A percentile compares a stretch with the other conserved stretches of the same genome.
Conservation (phyloP, 768 basidiomycete genomes). For the Tricholoma hemisulphureum region DNA sequence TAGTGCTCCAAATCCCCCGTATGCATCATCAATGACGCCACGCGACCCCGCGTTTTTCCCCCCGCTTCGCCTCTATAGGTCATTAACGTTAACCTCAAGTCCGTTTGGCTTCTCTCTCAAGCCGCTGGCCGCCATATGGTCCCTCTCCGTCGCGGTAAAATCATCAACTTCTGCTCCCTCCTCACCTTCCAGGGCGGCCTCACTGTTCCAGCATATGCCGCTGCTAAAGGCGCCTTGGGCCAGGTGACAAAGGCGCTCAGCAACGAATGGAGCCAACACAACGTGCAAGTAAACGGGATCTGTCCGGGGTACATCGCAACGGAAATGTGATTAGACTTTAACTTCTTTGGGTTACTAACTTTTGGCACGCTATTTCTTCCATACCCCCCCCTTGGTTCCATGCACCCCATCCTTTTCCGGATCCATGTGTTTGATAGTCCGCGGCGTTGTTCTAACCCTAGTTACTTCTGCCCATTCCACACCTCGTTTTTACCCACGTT, state of each 20-base stretch:
- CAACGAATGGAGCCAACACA: conserved; percentile 90
- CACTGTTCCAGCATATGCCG: conserved; percentile 88
- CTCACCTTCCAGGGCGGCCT: conserved; percentile 60
- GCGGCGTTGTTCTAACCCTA: background rate
- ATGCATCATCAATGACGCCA: conserved; percentile 10
- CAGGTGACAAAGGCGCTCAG: conserved; percentile 86
- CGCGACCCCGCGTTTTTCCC: background rate
- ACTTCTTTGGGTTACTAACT: background rate
- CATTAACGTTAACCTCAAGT: conserved; percentile 83
- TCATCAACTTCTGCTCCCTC: conserved; percentile 72
- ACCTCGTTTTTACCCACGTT: conserved; percentile 4
- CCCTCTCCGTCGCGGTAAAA: conserved; percentile 59
- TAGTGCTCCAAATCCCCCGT: background rate
- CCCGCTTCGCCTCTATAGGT: conserved; percentile 47
- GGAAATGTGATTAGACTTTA: conserved; percentile 62
- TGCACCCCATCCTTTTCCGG: background rate
- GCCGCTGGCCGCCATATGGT: conserved; percentile 92
- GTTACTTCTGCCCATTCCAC: background rate
- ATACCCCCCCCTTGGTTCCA: background rate
- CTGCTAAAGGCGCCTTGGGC: conserved; percentile 86
- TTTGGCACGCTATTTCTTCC: conserved; percentile 2
- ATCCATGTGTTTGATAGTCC: conserved; percentile 6
- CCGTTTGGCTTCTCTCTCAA: conserved; percentile 80
- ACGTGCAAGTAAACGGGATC: conserved; percentile 86
- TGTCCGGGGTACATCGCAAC: conserved; percentile 88